Percentiles rank a stretch among this genome's conserved stretches.
These are phyloP conservation scores for Aleurites moluccanus DNA, from an alignment of 441 rosid genomes.

Conservation along the genomic window DNA sequence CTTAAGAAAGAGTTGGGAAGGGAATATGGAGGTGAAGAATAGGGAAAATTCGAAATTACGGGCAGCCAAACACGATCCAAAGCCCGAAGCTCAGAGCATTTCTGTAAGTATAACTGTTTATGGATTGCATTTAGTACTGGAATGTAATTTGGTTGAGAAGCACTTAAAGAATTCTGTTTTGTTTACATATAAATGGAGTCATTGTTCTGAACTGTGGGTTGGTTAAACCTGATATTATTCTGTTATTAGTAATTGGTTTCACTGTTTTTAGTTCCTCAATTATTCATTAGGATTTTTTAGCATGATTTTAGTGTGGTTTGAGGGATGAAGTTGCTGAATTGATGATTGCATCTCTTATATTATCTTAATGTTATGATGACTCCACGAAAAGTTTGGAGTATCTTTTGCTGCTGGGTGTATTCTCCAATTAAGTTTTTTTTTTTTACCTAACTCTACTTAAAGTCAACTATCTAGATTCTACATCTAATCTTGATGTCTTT, in stretches of 20 bases:
- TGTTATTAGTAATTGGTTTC: slow-evolving; percentile 6
- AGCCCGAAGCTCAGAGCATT: slow-evolving; percentile 51
- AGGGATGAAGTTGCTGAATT: neutral
- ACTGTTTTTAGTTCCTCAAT: neutral
- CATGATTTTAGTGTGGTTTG: neutral
- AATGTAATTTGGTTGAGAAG: slow-evolving; percentile 9
- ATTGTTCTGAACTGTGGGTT: slow-evolving; percentile 9
- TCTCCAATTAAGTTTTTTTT: slow-evolving; percentile 4
- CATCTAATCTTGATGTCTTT: slow-evolving; percentile 20
- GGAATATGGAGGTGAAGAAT: slow-evolving; percentile 66
- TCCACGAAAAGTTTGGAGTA: neutral
- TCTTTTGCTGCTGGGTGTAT: slow-evolving; percentile 5
- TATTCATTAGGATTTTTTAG: neutral
- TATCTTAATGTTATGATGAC: slow-evolving; percentile 5
- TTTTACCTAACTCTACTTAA: neutral
- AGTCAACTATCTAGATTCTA: neutral
- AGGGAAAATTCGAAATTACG: slow-evolving; percentile 49
- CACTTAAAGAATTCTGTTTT: neutral
- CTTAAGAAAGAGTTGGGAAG: slow-evolving; percentile 96
- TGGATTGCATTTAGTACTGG: neutral
- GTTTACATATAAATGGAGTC: neutral
- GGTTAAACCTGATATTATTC: slow-evolving; percentile 5
- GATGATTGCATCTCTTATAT: slow-evolving; percentile 13
- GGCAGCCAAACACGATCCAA: slow-evolving; percentile 45
- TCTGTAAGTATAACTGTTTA: slow-evolving; percentile 52